These are phyloP conservation scores for Ascochyta pisi DNA, from an alignment of 2,329 filamentous ascomycete species.

Conservation along the genomic window DNA sequence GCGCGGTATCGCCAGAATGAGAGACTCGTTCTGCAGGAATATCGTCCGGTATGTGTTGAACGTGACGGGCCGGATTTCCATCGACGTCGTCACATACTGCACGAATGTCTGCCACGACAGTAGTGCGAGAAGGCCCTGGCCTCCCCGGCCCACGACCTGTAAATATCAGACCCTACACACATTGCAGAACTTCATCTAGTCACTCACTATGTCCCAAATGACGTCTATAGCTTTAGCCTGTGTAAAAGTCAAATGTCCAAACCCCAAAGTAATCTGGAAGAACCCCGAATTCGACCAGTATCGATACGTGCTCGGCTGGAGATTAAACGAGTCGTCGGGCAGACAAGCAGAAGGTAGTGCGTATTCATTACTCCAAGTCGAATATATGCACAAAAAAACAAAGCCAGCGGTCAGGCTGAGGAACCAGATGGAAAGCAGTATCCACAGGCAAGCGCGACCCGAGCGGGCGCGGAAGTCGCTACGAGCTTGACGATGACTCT, in stretches of 20 bases:
- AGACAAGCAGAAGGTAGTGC: slow-evolving; percentile 1
- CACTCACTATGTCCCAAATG: slow-evolving; percentile 31
- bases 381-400: neutral
- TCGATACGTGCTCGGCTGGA: slow-evolving; percentile 8
- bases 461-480: slow-evolving; percentile 4
- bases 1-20: slow-evolving; percentile 4
- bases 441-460: neutral
- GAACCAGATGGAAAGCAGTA: neutral
- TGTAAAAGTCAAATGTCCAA: slow-evolving; percentile 21
- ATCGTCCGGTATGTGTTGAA: slow-evolving; percentile 21
- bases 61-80: slow-evolving; percentile 26
- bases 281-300: slow-evolving; percentile 25
- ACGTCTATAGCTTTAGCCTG: slow-evolving; percentile 32
- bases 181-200: too few relatives aligned
- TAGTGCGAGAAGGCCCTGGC: slow-evolving; percentile 23
- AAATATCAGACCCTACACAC: neutral
- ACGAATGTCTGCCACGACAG: slow-evolving; percentile 24
- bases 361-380: neutral
- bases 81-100: slow-evolving; percentile 24
- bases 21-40: slow-evolving; percentile 20
- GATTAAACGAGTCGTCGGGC: slow-evolving; percentile 18
- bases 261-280: slow-evolving; percentile 29
- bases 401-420: neutral
- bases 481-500: neutral
- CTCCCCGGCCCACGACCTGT: slow-evolving; percentile 26